Conservation (phyloP, 78 protist genomes). For the Creolimax fragrantissima region DNA sequence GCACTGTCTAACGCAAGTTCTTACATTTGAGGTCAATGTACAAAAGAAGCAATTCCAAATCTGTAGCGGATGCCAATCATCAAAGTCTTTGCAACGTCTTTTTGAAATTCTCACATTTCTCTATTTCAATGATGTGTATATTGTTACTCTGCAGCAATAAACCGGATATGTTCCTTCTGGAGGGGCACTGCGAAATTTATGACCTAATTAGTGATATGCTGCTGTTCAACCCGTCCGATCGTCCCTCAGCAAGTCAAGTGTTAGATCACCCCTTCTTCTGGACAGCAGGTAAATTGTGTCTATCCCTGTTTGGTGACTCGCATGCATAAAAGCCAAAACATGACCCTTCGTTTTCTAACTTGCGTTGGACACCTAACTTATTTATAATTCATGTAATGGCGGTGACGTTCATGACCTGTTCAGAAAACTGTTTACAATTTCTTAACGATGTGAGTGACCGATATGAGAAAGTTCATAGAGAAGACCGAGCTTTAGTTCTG, state of each 20-base stretch:
- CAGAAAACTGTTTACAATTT: slow-evolving; percentile 35
- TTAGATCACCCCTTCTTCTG: slow-evolving; percentile 65
- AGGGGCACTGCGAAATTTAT: neutral
- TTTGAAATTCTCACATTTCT: neutral
- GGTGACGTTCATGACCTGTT: too few relatives aligned
- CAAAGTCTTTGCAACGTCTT: too few relatives aligned
- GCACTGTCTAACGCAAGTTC: too few relatives aligned
- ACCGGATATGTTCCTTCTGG: neutral
- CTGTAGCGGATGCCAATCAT: too few relatives aligned
- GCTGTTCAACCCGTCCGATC: neutral
- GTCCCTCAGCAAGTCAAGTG: slow-evolving; percentile 17
- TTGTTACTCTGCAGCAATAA: neutral
- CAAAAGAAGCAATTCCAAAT: too few relatives aligned
- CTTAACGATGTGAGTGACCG: slow-evolving; percentile 24
- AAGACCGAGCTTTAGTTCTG: neutral
- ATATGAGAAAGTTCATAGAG: neutral
- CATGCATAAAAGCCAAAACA: too few relatives aligned
- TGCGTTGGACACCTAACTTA: too few relatives aligned
- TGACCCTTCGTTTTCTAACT: too few relatives aligned
- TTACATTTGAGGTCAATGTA: too few relatives aligned
- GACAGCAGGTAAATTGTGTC: slow-evolving; percentile 26
- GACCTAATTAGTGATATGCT: neutral
- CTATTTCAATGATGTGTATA: too few relatives aligned
- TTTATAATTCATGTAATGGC: too few relatives aligned
- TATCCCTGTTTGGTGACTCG: too few relatives aligned